Evolutionary conservation across 257 asterid genomes (phyloP).

Genomic region (Schizonepeta tenuifolia): DNA sequence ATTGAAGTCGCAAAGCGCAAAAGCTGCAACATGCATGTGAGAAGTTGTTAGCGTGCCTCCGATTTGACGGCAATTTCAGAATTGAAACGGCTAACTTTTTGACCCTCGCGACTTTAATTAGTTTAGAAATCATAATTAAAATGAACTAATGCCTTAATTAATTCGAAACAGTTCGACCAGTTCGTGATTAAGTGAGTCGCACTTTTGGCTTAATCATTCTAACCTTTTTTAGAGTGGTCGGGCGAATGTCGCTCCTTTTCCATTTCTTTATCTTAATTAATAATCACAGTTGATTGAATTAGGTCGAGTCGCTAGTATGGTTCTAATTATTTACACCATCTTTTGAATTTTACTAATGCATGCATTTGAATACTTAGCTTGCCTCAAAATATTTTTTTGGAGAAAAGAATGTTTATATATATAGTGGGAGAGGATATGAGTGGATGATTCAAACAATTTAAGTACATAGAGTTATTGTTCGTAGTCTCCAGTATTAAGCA

Average conservation of each 20-base stretch:
- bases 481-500: too few species aligned
- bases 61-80: conserved; percentile 27
- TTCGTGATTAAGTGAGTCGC: conserved; percentile 17
- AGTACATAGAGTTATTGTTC: too few species aligned
- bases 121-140: background rate
- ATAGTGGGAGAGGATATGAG: too few species aligned
- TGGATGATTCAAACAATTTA: too few species aligned
- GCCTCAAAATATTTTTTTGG: too few species aligned
- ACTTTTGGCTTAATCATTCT: conserved; percentile 9
- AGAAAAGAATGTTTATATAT: too few species aligned
- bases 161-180: background rate
- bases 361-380: too few species aligned
- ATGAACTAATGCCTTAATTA: conserved; percentile 13
- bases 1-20: conserved; percentile 33
- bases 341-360: too few species aligned
- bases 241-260: conserved; percentile 1
- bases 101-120: conserved; percentile 8
- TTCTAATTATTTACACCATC: too few species aligned
- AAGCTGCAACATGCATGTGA: conserved; percentile 46
- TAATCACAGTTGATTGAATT: too few species aligned
- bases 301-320: too few species aligned
- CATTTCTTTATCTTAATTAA: too few species aligned
- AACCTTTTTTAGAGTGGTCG: conserved; percentile 17
- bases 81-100: conserved; percentile 26
- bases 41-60: conserved; percentile 35